Base-by-base conservation (phyloP, 352 stramenopile genomes). In the Globisporangium irregulare region DNA sequence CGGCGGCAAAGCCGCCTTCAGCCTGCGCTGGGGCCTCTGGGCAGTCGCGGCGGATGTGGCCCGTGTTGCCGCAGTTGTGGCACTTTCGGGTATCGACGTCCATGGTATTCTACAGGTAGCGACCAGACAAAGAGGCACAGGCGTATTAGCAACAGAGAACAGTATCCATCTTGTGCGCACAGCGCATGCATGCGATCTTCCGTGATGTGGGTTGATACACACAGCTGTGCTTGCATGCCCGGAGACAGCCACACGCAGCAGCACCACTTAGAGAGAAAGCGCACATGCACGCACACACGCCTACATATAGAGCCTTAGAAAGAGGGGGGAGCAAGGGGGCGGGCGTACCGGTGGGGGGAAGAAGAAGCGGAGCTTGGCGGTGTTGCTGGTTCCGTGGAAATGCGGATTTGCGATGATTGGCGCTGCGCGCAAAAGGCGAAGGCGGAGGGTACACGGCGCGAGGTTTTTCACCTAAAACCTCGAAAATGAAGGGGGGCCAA, bases 41-140 rank as follows among this genome's bases (percentile, higher is more conserved):
- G 80, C 87, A 94, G 72, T 94, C 84, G 46, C 87, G 87, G 62
- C 83, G 83, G 24, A 93, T 60, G 76, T 94, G 87, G 69, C 87
- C 87, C 7, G 62, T 64, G 67, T 94, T 76, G 69, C 84, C 83
- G 76, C 87, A 94, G 78, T 81, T 91, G 82, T 92, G 82, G 81
- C 85, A 94, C 76, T 90, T 90, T 73, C 86, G 86, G 56, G 56
- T 71, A 56, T 70, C 54, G 25, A 56, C 59, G 65, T 70, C 65
- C 65, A 70, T 70, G 41, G 22, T 60, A 20, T 27, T 69, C 64
- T 69, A 41, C 14, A 25, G 14, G 36, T 24, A 29, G 27, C 1
- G 22, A 43, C 8, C 27, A 32, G 27, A 32, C 3, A 32, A 32
- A 41, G 9, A 41, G 9, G 10, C 36, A 41, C 36, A 41, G 36